Percentiles rank a stretch among this genome's conserved stretches.
These are phyloP conservation scores for Hypomontagnella submonticulosa DNA, from an alignment of 495 filamentous ascomycete genomes.

Conservation along the genomic window DNA sequence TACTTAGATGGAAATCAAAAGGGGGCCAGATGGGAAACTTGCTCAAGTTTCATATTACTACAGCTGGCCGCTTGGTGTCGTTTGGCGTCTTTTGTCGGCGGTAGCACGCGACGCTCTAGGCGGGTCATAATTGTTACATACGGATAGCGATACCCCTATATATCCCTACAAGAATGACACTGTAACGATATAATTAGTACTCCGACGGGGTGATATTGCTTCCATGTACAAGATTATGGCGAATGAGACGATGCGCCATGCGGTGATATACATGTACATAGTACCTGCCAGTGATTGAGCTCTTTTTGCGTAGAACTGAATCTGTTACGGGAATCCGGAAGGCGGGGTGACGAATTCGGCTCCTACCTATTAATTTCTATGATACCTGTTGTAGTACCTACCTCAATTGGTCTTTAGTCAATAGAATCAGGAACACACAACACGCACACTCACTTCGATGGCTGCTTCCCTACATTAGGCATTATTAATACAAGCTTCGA, in stretches of 20 bases:
- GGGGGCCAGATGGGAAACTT: slow-evolving; percentile 43
- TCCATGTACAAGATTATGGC: no score
- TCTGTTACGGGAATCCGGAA: slow-evolving; percentile 5
- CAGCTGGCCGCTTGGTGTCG: slow-evolving; percentile 1
- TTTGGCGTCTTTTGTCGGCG: slow-evolving; percentile 27
- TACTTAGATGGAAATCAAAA: slow-evolving; percentile 25
- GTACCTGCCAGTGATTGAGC: background rate
- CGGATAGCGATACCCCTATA: no score
- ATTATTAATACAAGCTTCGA: no score
- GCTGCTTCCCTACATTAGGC: no score
- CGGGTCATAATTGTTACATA: slow-evolving; percentile 7
- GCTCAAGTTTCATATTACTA: slow-evolving; percentile 44
- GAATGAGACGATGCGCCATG: slow-evolving; percentile 38
- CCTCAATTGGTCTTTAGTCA: no score
- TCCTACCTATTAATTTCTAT: no score
- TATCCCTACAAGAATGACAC: no score
- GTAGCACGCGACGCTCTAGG: slow-evolving; percentile 33
- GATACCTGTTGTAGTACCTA: no score
- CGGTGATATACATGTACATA: slow-evolving; percentile 33
- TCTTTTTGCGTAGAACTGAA: slow-evolving; percentile 30
- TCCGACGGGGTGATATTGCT: no score
- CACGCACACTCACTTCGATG: no score
- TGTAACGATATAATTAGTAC: no score
- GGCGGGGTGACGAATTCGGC: slow-evolving; percentile 16
- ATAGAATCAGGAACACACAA: no score